Base-by-base conservation (phyloP, 2,329 filamentous ascomycete genomes). In the Fusarium oligoseptatum region DNA sequence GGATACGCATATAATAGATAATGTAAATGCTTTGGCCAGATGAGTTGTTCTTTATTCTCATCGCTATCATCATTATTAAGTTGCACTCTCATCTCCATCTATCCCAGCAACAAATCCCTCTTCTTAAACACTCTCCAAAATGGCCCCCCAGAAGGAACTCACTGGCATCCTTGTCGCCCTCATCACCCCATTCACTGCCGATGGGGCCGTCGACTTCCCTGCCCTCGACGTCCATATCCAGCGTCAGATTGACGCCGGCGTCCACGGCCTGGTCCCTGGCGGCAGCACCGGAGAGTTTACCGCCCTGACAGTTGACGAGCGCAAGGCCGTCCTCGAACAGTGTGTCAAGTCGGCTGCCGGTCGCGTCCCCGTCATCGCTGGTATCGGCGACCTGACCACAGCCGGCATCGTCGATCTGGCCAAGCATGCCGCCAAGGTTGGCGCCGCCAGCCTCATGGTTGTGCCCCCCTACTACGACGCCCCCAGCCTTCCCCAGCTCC, bases 391-490 rank as follows among this genome's bases (percentile, higher is more conserved):
- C 45, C 80, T 85, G 1, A 84, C 84, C 0, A 87, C 85, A 1
- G 72, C 70, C 0, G 73, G 70, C 0, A 67, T 78, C 1, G 76
- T 86, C 4, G 76, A 79, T 4, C 66, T 78, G 0, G 77, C 77
- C 1, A 84, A 87, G 64, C 74, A 76, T 3, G 74, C 74, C 22
- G 74, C 74, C 7, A 82, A 87, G 17, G 74, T 24, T 9, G 78
- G 78, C 6, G 85, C 85, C 0, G 79, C 81, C 2, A 84, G 85
- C 0, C 75, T 85, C 0, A 88, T 88, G 86, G 83, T 87, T 14
- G 85, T 88, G 0, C 86, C 86, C 6, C 86, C 86, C 0, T 88
- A 84, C 78, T 88, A 88, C 71, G 86, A 88, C 52, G 81, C 86
- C 0, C 80, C 84, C 34, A 84, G 78, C 67, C 71, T 85, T 22